Evolutionary conservation across 2,329 filamentous ascomycete species (phyloP).

Genomic region (Didymella exigua): DNA sequence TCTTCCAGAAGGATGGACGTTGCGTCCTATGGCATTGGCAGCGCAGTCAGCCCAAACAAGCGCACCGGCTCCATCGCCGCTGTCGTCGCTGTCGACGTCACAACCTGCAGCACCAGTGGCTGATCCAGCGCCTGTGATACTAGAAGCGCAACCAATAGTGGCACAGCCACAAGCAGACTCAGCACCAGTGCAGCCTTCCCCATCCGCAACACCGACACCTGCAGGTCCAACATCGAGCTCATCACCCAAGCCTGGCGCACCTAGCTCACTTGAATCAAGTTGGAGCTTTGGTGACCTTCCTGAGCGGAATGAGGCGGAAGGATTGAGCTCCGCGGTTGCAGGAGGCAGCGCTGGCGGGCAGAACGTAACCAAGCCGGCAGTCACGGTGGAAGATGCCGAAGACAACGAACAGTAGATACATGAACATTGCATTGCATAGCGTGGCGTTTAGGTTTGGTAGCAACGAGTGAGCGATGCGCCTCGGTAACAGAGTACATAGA

Average conservation of each 20-base stretch:
- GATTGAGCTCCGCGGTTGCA: slow-evolving; percentile 39
- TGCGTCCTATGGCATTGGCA: slow-evolving; percentile 41
- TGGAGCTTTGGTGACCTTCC: slow-evolving; percentile 45
- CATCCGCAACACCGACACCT: slow-evolving; percentile 7
- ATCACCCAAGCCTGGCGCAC: slow-evolving; percentile 35
- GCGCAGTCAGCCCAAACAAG: slow-evolving; percentile 23
- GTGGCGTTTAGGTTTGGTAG: slow-evolving; percentile 40
- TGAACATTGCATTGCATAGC: slow-evolving; percentile 42
- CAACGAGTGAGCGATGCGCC: slow-evolving; percentile 4
- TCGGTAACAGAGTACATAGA: slow-evolving; percentile 8
- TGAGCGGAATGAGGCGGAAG: slow-evolving; percentile 34
- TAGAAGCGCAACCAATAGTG: slow-evolving; percentile 3
- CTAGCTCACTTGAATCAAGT: slow-evolving; percentile 43
- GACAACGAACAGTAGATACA: slow-evolving; percentile 32
- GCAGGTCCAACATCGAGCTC: slow-evolving; percentile 15
- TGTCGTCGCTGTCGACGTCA: slow-evolving; percentile 13
- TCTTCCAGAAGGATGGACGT: slow-evolving; percentile 47
- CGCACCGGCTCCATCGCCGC: slow-evolving; percentile 7
- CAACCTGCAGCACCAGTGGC: neutral
- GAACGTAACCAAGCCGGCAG: slow-evolving; percentile 32
- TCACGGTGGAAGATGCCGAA: slow-evolving; percentile 42
- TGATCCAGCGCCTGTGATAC: neutral
- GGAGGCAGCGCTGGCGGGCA: slow-evolving; percentile 31
- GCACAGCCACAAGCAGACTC: neutral
- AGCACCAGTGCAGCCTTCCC: neutral